phyloP scores from a whole-genome alignment of 2,329 filamentous ascomycete species.

The Xylariales sp. region DNA sequence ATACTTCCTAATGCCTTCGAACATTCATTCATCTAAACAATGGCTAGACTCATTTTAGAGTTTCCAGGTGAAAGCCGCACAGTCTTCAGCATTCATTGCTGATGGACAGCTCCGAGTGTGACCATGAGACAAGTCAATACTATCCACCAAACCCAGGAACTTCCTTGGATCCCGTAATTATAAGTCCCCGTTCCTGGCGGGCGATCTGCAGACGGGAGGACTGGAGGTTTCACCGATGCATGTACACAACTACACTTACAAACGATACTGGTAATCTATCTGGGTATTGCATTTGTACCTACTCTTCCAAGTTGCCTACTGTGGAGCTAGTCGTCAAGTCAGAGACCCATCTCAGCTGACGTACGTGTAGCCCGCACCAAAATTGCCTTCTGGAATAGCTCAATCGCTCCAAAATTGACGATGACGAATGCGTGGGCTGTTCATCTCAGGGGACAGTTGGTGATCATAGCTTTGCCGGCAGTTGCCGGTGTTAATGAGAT shows the following conservation, averaged over 20 bases:
- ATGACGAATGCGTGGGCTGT: slow-evolving; percentile 8
- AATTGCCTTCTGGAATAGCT: slow-evolving; percentile 6
- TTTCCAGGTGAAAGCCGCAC: no score
- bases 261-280: background rate
- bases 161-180: no score
- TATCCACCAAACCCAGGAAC: no score
- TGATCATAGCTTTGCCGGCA: slow-evolving; percentile 6
- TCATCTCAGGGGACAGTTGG: background rate
- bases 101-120: no score
- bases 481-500: no score
- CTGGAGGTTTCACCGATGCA: background rate
- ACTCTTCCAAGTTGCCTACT: background rate
- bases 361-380: slow-evolving; percentile 1
- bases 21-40: no score
- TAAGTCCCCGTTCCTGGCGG: no score
- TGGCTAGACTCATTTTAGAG: no score
- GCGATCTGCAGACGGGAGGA: no score
- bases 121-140: no score
- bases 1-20: no score
- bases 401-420: slow-evolving; percentile 4
- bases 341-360: slow-evolving; percentile 7
- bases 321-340: slow-evolving; percentile 1
- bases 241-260: background rate
- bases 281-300: background rate
- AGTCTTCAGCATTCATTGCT: no score